Evolutionary conservation across 2,329 filamentous ascomycete genomes (phyloP).

Genomic region (Plectosphaerella plurivora): DNA sequence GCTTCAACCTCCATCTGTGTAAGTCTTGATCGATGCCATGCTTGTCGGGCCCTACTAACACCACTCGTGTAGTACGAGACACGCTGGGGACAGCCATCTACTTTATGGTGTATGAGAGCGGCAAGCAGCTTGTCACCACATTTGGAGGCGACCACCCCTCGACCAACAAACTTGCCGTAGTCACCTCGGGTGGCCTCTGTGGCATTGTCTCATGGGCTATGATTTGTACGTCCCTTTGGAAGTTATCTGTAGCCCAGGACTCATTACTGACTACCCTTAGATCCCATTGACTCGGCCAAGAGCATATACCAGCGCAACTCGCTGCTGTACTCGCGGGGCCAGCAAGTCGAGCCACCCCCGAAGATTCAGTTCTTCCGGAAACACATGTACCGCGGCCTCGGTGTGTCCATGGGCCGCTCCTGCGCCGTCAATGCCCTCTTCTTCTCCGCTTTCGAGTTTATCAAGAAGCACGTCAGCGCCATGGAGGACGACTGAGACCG

Average conservation of each 20-base stretch:
- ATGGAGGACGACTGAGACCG: conserved; percentile 36
- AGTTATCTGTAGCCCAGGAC: not conserved
- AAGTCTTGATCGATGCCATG: conserved; percentile 27
- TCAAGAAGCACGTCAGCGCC: conserved; percentile 64
- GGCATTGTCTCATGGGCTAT: conserved; percentile 80
- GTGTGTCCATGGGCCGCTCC: conserved; percentile 77
- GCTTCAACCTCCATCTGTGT: conserved; percentile 75
- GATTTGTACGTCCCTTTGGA: conserved; percentile 52
- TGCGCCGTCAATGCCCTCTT: conserved; percentile 85
- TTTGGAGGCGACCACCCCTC: conserved; percentile 66
- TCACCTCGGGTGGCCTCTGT: conserved; percentile 74
- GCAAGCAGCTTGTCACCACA: conserved; percentile 76
- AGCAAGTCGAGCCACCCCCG: conserved; percentile 59
- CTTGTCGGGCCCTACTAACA: conserved; percentile 1
- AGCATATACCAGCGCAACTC: conserved; percentile 82
- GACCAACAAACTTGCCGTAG: conserved; percentile 75
- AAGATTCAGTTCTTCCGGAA: conserved; percentile 74
- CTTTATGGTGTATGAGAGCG: conserved; percentile 85
- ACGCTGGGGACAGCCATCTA: conserved; percentile 81
- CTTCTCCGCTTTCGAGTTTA: conserved; percentile 82
- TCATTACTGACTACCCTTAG: conserved; percentile 25
- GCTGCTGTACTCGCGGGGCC: conserved; percentile 63
- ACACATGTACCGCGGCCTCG: conserved; percentile 78
- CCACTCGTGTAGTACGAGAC: conserved; percentile 68
- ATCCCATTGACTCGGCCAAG: conserved; percentile 77